Percentiles rank a stretch among this genome's conserved stretches.
Evolutionary conservation across 768 basidiomycete genomes (phyloP).

Genomic region (Infundibulicybe gibba): DNA sequence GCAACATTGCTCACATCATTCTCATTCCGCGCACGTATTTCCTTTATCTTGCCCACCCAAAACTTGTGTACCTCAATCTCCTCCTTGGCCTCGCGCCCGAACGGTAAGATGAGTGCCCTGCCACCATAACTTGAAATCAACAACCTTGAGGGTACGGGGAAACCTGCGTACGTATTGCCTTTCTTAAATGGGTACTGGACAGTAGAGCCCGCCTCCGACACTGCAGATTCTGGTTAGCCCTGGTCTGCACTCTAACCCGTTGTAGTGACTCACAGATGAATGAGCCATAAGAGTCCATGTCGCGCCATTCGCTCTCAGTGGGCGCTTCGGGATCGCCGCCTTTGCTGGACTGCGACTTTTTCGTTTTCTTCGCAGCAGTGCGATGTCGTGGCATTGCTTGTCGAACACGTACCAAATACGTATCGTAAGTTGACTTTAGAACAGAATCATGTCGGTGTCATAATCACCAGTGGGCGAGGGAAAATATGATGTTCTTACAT

Average conservation of each 20-base stretch:
- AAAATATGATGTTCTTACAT: no score
- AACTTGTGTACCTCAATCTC: slow-evolving; percentile 30
- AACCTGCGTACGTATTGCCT: slow-evolving; percentile 30
- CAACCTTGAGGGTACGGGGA: neutral
- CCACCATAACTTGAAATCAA: slow-evolving; percentile 24
- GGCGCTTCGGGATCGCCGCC: slow-evolving; percentile 10
- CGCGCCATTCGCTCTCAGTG: slow-evolving; percentile 10
- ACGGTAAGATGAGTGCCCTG: slow-evolving; percentile 30
- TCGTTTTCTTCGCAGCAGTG: slow-evolving; percentile 7
- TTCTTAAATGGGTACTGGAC: slow-evolving; percentile 22
- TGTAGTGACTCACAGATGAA: slow-evolving; percentile 21
- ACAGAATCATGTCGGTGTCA: neutral
- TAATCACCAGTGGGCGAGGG: neutral
- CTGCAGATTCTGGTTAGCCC: slow-evolving; percentile 8
- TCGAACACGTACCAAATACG: neutral
- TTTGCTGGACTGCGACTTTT: neutral
- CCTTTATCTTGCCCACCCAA: slow-evolving; percentile 49
- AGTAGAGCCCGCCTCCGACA: slow-evolving; percentile 24
- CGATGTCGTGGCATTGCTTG: slow-evolving; percentile 10
- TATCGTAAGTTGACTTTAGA: neutral
- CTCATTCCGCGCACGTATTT: slow-evolving; percentile 33
- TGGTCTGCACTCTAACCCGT: neutral
- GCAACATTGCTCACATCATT: slow-evolving; percentile 19
- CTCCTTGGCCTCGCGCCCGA: slow-evolving; percentile 17
- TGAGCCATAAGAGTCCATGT: slow-evolving; percentile 12